Evolutionary conservation across 768 basidiomycete species (phyloP).

Genomic region (Termitomyces sp.): DNA sequence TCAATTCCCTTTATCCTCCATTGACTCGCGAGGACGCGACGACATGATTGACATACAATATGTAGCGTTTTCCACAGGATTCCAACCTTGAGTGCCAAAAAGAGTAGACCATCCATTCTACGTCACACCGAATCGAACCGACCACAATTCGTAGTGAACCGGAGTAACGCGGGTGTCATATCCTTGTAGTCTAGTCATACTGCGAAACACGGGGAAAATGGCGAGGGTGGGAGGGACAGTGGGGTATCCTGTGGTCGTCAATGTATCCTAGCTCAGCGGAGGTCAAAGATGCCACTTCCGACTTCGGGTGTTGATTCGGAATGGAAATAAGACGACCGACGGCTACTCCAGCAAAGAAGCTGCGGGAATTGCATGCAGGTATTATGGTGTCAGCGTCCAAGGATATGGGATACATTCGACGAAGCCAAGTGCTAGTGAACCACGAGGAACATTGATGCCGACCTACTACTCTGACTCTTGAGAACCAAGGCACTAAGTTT

Average conservation of each 20-base stretch:
- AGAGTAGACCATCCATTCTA: neutral
- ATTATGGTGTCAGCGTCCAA: neutral
- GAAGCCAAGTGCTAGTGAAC: neutral
- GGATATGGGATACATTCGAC: neutral
- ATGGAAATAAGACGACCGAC: neutral
- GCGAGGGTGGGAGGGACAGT: neutral
- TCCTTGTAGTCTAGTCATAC: neutral
- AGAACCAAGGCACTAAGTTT: neutral
- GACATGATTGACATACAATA: neutral
- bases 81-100: neutral
- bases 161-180: neutral
- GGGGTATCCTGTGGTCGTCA: neutral
- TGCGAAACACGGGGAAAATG: conserved; percentile 1
- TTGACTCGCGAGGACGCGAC: neutral
- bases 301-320: neutral
- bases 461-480: neutral
- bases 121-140: neutral
- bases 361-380: neutral
- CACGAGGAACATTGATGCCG: neutral
- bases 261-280: conserved; percentile 5
- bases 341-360: neutral
- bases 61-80: neutral
- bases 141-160: neutral
- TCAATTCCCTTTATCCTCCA: neutral
- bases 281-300: conserved; percentile 4